These are phyloP conservation scores for Falciphora oryzae DNA, from an alignment of 2,329 filamentous ascomycete genomes.

Conservation along the genomic window DNA sequence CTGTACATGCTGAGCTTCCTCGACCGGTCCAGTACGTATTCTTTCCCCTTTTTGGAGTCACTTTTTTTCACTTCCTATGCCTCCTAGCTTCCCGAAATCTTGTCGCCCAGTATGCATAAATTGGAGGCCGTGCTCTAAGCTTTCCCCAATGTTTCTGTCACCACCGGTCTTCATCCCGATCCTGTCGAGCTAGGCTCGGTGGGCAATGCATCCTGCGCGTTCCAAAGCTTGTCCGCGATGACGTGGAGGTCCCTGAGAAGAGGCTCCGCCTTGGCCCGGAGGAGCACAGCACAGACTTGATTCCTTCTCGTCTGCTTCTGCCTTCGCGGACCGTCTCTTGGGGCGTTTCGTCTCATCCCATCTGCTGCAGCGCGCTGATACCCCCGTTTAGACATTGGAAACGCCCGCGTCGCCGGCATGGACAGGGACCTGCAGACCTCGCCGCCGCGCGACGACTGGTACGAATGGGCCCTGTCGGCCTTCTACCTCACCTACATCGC, in stretches of 20 bases:
- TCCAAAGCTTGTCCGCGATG: not conserved
- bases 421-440: conserved; percentile 51
- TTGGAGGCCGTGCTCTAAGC: too few relatives aligned
- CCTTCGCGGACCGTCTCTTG: too few relatives aligned
- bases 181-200: not conserved
- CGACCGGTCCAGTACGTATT: conserved; percentile 69
- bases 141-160: too few relatives aligned
- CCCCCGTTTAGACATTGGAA: conserved; percentile 47
- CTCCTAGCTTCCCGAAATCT: not conserved
- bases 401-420: conserved; percentile 59
- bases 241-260: too few relatives aligned
- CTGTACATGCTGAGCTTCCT: conserved; percentile 82
- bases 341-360: not conserved
- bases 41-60: not conserved
- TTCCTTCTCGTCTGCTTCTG: too few relatives aligned
- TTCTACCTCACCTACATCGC: conserved; percentile 60
- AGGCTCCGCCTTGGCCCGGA: too few relatives aligned
- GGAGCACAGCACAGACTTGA: too few relatives aligned
- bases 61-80: not conserved
- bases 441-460: conserved; percentile 41
- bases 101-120: not conserved
- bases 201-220: not conserved
- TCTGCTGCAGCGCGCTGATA: conserved; percentile 8
- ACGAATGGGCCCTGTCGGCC: conserved; percentile 54
- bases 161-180: too few relatives aligned